Conservation (phyloP, 176 grass and related monocot genomes). For the Bothriochloa decipiens region DNA sequence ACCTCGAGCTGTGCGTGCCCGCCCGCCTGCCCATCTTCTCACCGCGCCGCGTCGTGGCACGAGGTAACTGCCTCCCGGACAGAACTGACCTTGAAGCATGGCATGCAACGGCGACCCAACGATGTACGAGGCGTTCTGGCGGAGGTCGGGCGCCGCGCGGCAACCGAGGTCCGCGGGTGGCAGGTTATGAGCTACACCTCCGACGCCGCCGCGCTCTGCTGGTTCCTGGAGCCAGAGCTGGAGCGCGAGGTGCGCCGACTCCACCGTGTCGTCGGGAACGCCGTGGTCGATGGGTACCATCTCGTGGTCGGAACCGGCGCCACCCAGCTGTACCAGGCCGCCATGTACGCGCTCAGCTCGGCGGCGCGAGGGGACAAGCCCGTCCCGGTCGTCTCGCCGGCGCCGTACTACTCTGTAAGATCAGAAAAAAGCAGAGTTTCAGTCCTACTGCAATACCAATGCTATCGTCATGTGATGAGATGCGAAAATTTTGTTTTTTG, state of each 20-base stretch:
- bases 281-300: constrained; percentile 44
- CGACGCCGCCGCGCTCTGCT: constrained; percentile 49
- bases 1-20: constrained; percentile 64
- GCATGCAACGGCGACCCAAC: constrained; percentile 64
- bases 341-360: constrained; percentile 60
- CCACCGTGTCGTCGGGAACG: constrained; percentile 66
- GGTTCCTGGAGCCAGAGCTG: constrained; percentile 63
- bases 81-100: neutral
- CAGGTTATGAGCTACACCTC: constrained; percentile 70
- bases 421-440: neutral
- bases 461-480: neutral
- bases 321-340: constrained; percentile 75
- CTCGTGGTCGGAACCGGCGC: constrained; percentile 78
- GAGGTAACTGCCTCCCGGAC: neutral
- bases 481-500: neutral
- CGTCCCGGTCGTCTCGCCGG: constrained; percentile 57
- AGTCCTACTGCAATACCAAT: neutral
- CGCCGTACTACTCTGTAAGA: constrained; percentile 74
- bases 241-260: constrained; percentile 54
- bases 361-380: constrained; percentile 7
- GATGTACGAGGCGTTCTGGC: constrained; percentile 79
- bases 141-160: constrained; percentile 31
- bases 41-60: too few relatives aligned
- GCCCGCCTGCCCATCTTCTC: neutral
- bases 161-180: constrained; percentile 48